A percentile compares a stretch with the other conserved stretches of the same genome.
These are phyloP conservation scores for Termitomyces sp. DNA, from an alignment of 768 basidiomycete genomes.

Conservation along the genomic window DNA sequence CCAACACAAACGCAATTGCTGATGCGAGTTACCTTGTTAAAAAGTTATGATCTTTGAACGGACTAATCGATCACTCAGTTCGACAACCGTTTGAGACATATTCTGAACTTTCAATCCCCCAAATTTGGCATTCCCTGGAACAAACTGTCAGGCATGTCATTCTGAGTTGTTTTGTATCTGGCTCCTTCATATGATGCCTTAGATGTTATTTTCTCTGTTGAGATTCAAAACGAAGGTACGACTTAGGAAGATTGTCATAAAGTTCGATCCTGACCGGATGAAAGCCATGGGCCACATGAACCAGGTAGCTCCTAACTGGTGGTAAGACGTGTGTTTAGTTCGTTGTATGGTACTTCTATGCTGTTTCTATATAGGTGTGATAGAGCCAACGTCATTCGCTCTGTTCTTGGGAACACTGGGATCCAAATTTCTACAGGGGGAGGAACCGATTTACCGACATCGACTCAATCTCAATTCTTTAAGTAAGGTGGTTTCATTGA, in stretches of 20 bases:
- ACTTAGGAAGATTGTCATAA: too few species aligned
- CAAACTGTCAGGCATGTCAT: slow-evolving; percentile 16
- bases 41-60: background rate
- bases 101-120: slow-evolving; percentile 22
- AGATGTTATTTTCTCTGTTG: slow-evolving; percentile 24
- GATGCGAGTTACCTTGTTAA: slow-evolving; percentile 10
- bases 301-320: slow-evolving; percentile 23
- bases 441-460: slow-evolving; percentile 22
- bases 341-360: background rate
- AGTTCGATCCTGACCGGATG: background rate
- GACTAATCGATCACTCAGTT: slow-evolving; percentile 9
- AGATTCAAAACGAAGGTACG: slow-evolving; percentile 21
- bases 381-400: slow-evolving; percentile 21
- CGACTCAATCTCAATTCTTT: slow-evolving; percentile 22
- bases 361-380: slow-evolving; percentile 12
- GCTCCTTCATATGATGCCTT: too few species aligned
- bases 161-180: background rate
- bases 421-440: slow-evolving; percentile 24
- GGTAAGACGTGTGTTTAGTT: slow-evolving; percentile 6
- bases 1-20: slow-evolving; percentile 20
- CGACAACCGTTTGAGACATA: slow-evolving; percentile 21
- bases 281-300: slow-evolving; percentile 24
- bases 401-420: slow-evolving; percentile 20
- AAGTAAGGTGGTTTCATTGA: slow-evolving; percentile 7
- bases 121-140: slow-evolving; percentile 22